phyloP scores from a whole-genome alignment of 495 filamentous ascomycete species.

The Xylaria longipes region DNA sequence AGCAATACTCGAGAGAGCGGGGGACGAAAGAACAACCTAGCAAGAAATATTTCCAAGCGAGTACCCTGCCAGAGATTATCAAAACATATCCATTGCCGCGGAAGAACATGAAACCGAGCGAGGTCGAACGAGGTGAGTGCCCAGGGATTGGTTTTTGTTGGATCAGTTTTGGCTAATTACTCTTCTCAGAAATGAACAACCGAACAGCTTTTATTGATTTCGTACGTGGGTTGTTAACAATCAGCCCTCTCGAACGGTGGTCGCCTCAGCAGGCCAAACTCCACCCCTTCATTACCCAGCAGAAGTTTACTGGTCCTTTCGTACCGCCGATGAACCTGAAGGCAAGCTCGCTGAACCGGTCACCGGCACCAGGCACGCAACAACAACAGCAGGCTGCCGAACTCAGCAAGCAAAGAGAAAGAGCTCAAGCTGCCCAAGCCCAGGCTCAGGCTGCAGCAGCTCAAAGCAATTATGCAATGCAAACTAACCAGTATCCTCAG shows the following conservation, averaged over 20 bases:
- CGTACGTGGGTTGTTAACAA: conserved; percentile 90
- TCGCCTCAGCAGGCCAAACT: conserved; percentile 96
- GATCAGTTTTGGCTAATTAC: conserved; percentile 17
- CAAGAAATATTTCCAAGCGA: conserved; percentile 99
- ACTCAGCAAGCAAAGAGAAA: conserved; percentile 83
- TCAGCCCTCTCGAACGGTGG: conserved; percentile 97
- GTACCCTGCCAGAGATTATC: conserved; percentile 94
- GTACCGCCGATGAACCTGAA: conserved; percentile 98
- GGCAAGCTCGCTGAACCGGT: conserved; percentile 78
- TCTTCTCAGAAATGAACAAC: conserved; percentile 87
- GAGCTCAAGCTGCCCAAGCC: conserved; percentile 70
- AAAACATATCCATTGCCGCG: conserved; percentile 96
- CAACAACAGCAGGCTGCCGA: conserved; percentile 96
- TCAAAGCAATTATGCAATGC: conserved; percentile 56
- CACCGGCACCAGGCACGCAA: conserved; percentile 94
- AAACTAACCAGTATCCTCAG: conserved; percentile 51
- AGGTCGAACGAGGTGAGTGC: conserved; percentile 89
- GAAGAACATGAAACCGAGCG: conserved; percentile 98
- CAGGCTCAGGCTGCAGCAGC: conserved; percentile 56
- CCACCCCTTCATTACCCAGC: conserved; percentile 98
- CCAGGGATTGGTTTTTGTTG: neutral
- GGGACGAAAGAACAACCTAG: conserved; percentile 97
- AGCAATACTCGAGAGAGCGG: conserved; percentile 94
- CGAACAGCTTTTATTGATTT: conserved; percentile 99
- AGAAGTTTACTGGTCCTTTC: conserved; percentile 95